phyloP scores from a whole-genome alignment of 768 basidiomycete species.

The Mycena belliarum region DNA sequence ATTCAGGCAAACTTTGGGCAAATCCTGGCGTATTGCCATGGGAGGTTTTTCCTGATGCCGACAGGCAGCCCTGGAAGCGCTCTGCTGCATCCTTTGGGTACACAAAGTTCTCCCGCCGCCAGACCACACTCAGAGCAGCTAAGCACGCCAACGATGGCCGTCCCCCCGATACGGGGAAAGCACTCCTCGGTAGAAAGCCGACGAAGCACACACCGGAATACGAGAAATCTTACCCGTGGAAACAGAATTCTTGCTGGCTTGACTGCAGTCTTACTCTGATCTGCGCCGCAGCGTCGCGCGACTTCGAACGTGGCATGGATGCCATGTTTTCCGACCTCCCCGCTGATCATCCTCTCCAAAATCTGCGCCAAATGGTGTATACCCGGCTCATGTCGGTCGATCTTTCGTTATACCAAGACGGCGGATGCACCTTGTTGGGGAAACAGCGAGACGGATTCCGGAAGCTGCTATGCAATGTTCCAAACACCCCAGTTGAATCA shows the following conservation, averaged over 20 bases:
- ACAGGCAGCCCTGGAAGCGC: neutral
- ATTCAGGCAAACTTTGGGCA: no score
- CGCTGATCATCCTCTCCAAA: neutral
- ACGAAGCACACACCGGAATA: neutral
- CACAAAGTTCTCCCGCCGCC: neutral
- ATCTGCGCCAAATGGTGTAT: neutral
- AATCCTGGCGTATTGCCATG: no score
- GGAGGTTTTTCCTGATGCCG: no score
- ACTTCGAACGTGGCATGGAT: neutral
- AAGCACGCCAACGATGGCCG: slow-evolving; percentile 1
- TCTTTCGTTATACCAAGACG: neutral
- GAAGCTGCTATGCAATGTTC: neutral
- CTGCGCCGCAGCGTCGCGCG: neutral
- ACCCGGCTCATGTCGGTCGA: neutral
- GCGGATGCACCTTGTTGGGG: neutral
- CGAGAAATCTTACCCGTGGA: neutral
- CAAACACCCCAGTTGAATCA: neutral
- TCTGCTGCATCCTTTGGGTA: neutral
- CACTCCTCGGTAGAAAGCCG: neutral
- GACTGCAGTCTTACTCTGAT: neutral
- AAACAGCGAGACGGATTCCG: slow-evolving; percentile 5
- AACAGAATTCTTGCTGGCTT: neutral
- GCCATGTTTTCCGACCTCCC: neutral
- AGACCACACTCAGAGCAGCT: neutral
- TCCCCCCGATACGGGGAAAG: slow-evolving; percentile 1